Conservation (phyloP, 768 basidiomycete genomes). For the Pulveroboletus sp. region DNA sequence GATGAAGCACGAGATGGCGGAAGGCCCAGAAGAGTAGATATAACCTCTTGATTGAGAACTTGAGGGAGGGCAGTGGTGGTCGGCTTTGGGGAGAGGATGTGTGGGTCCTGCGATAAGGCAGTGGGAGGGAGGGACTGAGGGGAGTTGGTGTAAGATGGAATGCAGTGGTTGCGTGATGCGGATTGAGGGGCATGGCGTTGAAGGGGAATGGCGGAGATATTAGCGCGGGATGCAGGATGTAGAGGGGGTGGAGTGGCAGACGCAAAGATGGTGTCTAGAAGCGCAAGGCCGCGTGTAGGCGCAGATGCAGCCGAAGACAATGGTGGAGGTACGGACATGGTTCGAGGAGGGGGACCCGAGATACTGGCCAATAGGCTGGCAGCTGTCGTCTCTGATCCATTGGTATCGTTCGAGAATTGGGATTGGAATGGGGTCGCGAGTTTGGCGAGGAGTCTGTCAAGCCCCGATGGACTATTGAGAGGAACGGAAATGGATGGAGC, state of each 20-base stretch:
- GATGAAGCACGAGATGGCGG: constrained; percentile 35
- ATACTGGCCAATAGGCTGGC: constrained; percentile 45
- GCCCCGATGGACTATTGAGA: constrained; percentile 30
- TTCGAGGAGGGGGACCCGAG: constrained; percentile 38
- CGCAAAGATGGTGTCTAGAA: constrained; percentile 71
- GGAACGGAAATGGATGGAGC: constrained; percentile 9
- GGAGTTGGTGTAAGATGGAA: constrained; percentile 2
- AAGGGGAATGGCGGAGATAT: constrained; percentile 13
- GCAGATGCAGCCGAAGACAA: constrained; percentile 26
- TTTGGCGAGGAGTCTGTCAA: constrained; percentile 44
- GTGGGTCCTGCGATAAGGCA: constrained; percentile 25
- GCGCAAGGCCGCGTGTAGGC: constrained; percentile 47
- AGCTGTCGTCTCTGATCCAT: constrained; percentile 32
- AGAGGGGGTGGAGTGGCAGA: constrained; percentile 44
- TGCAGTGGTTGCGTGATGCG: constrained; percentile 4
- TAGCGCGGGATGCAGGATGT: constrained; percentile 16
- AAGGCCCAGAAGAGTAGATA: constrained; percentile 59
- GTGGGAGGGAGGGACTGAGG: constrained; percentile 15
- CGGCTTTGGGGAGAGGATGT: constrained; percentile 55
- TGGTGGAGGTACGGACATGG: constrained; percentile 25
- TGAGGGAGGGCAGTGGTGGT: constrained; percentile 52
- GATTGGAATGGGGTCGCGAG: constrained; percentile 23
- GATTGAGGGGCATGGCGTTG: constrained; percentile 13
- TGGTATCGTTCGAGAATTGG: constrained; percentile 19
- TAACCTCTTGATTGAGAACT: constrained; percentile 67